Percentiles rank a stretch among this genome's conserved stretches.
phyloP scores from a whole-genome alignment of 139 green algal species.

The Diplosphaera chodatii region DNA sequence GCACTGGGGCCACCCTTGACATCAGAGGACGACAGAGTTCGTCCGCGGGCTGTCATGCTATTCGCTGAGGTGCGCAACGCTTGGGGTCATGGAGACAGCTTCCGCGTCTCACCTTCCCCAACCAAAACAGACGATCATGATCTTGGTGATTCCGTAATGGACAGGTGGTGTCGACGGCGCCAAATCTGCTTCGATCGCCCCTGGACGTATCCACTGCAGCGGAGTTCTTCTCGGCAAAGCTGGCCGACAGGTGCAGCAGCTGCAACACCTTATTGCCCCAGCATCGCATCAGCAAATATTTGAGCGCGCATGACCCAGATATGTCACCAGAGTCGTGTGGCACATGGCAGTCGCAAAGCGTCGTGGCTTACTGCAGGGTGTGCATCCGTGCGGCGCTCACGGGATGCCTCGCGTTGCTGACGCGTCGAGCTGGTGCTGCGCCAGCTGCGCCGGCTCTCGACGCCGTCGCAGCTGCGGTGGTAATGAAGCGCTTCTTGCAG shows the following conservation, averaged over 20 bases:
- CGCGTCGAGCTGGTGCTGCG: background rate
- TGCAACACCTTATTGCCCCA: too few species aligned
- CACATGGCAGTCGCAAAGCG: too few species aligned
- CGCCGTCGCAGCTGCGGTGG: background rate
- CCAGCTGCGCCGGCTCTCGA: background rate
- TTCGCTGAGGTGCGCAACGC: background rate
- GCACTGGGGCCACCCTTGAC: background rate
- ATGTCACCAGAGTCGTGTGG: too few species aligned
- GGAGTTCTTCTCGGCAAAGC: constrained; percentile 25
- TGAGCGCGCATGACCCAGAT: too few species aligned
- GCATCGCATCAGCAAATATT: too few species aligned
- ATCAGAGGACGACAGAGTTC: background rate
- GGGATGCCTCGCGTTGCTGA: constrained; percentile 20
- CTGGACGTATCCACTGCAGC: constrained; percentile 14
- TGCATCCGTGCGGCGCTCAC: constrained; percentile 21
- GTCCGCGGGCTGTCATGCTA: background rate
- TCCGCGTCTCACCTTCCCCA: too few species aligned
- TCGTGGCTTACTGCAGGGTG: constrained; percentile 5
- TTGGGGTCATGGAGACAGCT: too few species aligned
- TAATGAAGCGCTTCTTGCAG: constrained; percentile 7
- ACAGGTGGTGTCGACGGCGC: constrained; percentile 18
- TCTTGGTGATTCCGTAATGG: too few species aligned
- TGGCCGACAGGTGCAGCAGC: constrained; percentile 26
- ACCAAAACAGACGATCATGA: too few species aligned
- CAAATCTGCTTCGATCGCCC: background rate